Evolutionary conservation across 2,329 filamentous ascomycete genomes (phyloP), one percentile per base, ranked within the genome.

Genomic region (Colletotrichum lupini): DNA sequence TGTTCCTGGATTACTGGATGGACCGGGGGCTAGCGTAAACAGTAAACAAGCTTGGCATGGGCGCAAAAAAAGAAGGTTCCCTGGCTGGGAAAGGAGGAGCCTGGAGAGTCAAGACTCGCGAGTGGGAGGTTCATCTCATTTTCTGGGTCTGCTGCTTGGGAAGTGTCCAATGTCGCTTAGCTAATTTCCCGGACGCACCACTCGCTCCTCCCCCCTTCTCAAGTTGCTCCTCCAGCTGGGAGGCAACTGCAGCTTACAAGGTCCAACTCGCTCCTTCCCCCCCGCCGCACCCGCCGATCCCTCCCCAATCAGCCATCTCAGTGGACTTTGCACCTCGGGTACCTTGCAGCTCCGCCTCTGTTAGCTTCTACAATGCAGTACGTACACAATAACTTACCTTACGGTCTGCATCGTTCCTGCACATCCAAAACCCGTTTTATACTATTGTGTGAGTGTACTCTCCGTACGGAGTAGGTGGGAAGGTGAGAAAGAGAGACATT

Each of bases 91-190:
- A 12, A 12, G 22, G 55, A 4, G 53, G 57, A 24, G 32, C 32
- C 32, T 9, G 32, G 32, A 1, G 32, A 12, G 32, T 35, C 32
- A 12, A 35, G 32, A 35, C 11, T 35, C 32, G 11, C 12, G 26
- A 26, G 28, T 16, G n/a, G 55, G 53, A 53, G 67, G 63, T 70
- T 74, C 72, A 68, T 74, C 72, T 74, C 52, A 68, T 74, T 67
- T 71, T 65, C 72, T 58, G 60, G 67, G 67, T 53, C 70, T 60
- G 60, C 28, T 56, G 68, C 64, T n/a, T n/a, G 42, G 32, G 11
- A 35, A 49, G 42, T n/a, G 42, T 49, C 42, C 72, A 75, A 75
- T 75, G 55, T 75, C 74, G 74, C 74, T 75, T 73, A 75, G 74
- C 74, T 75, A 75, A 75, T 75, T 75, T 75, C 72, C 74, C 68